phyloP scores from a whole-genome alignment of 1,284 basidiomycete genomes.

The Heterobasidion occidentale region DNA sequence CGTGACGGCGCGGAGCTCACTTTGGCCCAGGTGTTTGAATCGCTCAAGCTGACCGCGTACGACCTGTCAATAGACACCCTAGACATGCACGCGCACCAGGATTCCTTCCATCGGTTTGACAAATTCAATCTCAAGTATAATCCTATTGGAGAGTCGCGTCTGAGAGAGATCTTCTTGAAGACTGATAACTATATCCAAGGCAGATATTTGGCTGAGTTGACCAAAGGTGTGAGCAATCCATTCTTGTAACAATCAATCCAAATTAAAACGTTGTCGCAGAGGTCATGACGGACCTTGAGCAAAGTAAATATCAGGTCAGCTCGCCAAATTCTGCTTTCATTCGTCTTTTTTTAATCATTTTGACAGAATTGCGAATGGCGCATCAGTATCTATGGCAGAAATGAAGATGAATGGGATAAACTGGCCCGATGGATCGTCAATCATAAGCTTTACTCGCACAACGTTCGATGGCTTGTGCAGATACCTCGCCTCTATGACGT shows the following conservation, averaged over 20 bases:
- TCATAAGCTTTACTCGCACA: slow-evolving; percentile 92
- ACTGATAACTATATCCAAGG: slow-evolving; percentile 94
- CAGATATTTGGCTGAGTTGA: slow-evolving; percentile 91
- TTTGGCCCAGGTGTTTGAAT: slow-evolving; percentile 91
- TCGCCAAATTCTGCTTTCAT: not conserved
- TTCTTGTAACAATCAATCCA: not conserved
- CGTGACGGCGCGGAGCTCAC: slow-evolving; percentile 90
- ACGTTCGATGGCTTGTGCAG: slow-evolving; percentile 97
- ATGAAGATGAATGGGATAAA: slow-evolving; percentile 91
- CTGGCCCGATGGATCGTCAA: slow-evolving; percentile 95
- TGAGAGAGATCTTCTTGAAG: slow-evolving; percentile 98
- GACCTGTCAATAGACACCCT: slow-evolving; percentile 98
- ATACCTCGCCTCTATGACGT: slow-evolving; percentile 94
- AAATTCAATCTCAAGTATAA: slow-evolving; percentile 94
- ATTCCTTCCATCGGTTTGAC: slow-evolving; percentile 97
- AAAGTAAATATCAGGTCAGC: slow-evolving; percentile 93
- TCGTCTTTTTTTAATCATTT: not conserved
- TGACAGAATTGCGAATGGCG: slow-evolving; percentile 89
- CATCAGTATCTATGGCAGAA: slow-evolving; percentile 89
- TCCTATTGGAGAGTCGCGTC: slow-evolving; percentile 89
- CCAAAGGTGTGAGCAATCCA: slow-evolving; percentile 50
- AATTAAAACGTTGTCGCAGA: slow-evolving; percentile 40
- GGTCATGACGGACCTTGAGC: slow-evolving; percentile 93
- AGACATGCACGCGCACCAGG: slow-evolving; percentile 98
- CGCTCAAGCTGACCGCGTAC: slow-evolving; percentile 92